phyloP scores from a whole-genome alignment of 768 basidiomycete genomes.

The Panellus pusillus region DNA sequence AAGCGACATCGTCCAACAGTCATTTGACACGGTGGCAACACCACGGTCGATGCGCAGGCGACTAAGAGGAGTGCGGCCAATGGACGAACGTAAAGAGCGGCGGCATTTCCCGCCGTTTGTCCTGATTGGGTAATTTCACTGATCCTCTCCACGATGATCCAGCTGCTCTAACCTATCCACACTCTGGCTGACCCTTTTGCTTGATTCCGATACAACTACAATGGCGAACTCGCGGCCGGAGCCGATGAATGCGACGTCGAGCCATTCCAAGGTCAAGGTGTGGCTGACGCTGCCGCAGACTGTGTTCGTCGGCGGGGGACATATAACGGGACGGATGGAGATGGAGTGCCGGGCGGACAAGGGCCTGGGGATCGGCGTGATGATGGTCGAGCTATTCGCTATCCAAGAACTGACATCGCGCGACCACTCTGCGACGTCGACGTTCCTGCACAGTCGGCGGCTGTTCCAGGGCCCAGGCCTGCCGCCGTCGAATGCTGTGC shows the following conservation, averaged over 20 bases:
- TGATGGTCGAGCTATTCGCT: conserved; percentile 77
- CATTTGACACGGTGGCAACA: too few relatives aligned
- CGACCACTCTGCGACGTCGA: conserved; percentile 79
- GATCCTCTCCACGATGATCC: conserved; percentile 16
- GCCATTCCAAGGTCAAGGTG: conserved; percentile 78
- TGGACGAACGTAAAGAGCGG: too few relatives aligned
- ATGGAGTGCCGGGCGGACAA: conserved; percentile 77
- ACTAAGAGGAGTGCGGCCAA: too few relatives aligned
- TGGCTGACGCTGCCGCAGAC: conserved; percentile 58
- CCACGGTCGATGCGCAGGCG: too few relatives aligned
- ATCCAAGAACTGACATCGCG: conserved; percentile 76
- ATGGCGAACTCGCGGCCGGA: conserved; percentile 33
- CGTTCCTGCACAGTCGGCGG: conserved; percentile 68
- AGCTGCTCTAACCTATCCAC: neutral
- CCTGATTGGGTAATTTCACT: conserved; percentile 4
- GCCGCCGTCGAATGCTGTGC: conserved; percentile 83
- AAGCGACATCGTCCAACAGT: too few relatives aligned
- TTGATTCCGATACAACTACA: conserved; percentile 2
- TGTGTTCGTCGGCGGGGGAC: conserved; percentile 63
- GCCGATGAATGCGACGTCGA: conserved; percentile 81
- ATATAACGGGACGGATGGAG: conserved; percentile 74
- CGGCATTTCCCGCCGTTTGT: too few relatives aligned
- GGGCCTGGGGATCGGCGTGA: conserved; percentile 69
- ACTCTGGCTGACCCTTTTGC: neutral
- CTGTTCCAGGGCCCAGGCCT: conserved; percentile 80